phyloP scores from a whole-genome alignment of 805 yeast species.

The Yamadazyma philogaea region DNA sequence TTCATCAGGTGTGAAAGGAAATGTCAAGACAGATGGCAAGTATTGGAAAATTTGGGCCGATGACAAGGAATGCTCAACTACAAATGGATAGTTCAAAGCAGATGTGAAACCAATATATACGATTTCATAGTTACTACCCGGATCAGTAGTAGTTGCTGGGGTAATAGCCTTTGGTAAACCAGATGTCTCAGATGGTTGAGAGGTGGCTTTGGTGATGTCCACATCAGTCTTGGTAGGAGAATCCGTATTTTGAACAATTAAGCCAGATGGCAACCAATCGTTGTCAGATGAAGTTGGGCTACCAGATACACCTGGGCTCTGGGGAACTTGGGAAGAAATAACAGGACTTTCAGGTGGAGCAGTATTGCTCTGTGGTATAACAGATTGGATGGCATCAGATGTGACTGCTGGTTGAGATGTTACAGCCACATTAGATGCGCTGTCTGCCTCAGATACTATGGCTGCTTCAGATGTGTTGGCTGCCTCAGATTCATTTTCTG shows the following conservation, averaged over 20 bases:
- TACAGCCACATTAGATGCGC: too few relatives aligned
- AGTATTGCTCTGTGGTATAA: not conserved
- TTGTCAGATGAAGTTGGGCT: slow-evolving; percentile 14
- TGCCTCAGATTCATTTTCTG: too few relatives aligned
- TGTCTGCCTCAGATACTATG: too few relatives aligned
- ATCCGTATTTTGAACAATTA: slow-evolving; percentile 24
- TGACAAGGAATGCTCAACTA: slow-evolving; percentile 66
- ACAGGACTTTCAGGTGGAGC: not conserved
- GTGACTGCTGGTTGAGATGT: not conserved
- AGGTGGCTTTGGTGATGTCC: slow-evolving; percentile 30
- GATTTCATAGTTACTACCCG: slow-evolving; percentile 46
- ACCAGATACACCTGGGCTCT: slow-evolving; percentile 6
- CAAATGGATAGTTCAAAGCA: slow-evolving; percentile 79
- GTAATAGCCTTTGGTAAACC: slow-evolving; percentile 76
- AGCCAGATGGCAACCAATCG: slow-evolving; percentile 37
- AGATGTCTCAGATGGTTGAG: slow-evolving; percentile 32
- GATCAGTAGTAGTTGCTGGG: slow-evolving; percentile 53
- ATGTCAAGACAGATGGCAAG: slow-evolving; percentile 68
- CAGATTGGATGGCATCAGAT: not conserved
- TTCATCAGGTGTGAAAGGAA: slow-evolving; percentile 48
- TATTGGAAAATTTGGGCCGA: slow-evolving; percentile 85
- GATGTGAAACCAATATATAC: slow-evolving; percentile 77
- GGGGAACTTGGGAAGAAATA: slow-evolving; percentile 4
- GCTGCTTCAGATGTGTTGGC: too few relatives aligned
- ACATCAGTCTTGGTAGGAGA: slow-evolving; percentile 23